Base-by-base conservation (phyloP, 352 stramenopile species). In the Vaucheria bursata region DNA sequence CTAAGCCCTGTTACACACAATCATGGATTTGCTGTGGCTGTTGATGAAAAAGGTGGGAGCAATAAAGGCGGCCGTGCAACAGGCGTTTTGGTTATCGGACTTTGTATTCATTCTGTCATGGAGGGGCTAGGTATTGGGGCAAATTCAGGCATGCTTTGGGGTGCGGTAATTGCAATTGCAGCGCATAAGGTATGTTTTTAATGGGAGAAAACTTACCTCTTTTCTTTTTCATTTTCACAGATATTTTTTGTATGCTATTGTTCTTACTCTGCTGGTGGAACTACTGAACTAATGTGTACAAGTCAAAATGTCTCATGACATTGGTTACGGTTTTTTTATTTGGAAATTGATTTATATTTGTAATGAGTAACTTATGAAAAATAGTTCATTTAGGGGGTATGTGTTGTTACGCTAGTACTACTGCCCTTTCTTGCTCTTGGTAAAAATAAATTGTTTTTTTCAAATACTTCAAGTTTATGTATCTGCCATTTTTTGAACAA, bases 81-180 rank as follows among this genome's bases (percentile, higher is more conserved):
- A n/a, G 8, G 77, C 0, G 39, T 59, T 1, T 37, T 81, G 35
- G 31, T 81, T 18, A 12, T 78, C 39, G 76, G 67, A n/a, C 35
- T 81, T 34, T 76, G 67, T 31, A 53, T 81, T 25, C 76, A 81
- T 40, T 77, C 76, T 7, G 50, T 81, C 7, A 71, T 81, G 76
- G 76, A 81, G 50, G 76, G 76, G 69, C 35, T 81, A 37, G 76
- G 67, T 34, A 50, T 81, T 1, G 76, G 76, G 36, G 76, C 76
- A 1, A 59, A 72, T 18, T 40, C 64, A 33, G 45, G 31, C 0
- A 81, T 74, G 70, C 45, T 38, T 8, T 81, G 70, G 67, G 71
- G 75, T n/a, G 70, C 75, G 67, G 67, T 81, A 12, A 77, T 81
- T 66, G 76, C 76, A 34, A 75, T 81, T 12, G 65, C 38, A 4